phyloP scores from a whole-genome alignment of 2,329 filamentous ascomycete species.

The Alternaria triticina region DNA sequence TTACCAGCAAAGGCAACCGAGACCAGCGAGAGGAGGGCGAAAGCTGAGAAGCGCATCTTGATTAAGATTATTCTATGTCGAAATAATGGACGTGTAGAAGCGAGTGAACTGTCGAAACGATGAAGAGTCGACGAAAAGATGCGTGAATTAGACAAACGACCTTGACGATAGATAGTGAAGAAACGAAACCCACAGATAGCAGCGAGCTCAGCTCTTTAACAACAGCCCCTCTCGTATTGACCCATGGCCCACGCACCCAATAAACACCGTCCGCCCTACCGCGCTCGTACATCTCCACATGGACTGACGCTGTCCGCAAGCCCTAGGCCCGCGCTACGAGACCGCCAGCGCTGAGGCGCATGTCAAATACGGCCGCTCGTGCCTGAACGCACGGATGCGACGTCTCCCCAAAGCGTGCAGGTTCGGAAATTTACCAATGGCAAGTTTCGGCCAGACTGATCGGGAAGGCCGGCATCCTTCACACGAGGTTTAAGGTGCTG shows the following conservation, averaged over 20 bases:
- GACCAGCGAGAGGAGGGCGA: constrained; percentile 36
- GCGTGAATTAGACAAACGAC: neutral
- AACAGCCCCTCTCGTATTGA: constrained; percentile 19
- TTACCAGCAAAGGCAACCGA: constrained; percentile 38
- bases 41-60: constrained; percentile 39
- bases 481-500: neutral
- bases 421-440: constrained; percentile 4
- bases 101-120: constrained; percentile 4
- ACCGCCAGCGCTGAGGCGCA: constrained; percentile 5
- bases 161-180: neutral
- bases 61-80: constrained; percentile 15
- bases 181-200: neutral
- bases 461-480: constrained; percentile 2
- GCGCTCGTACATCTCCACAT: constrained; percentile 12
- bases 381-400: constrained; percentile 19
- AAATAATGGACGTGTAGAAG: constrained; percentile 4
- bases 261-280: constrained; percentile 6
- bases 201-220: constrained; percentile 10
- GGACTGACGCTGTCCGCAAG: constrained; percentile 13
- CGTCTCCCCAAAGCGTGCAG: neutral
- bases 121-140: neutral
- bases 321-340: constrained; percentile 22
- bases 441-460: constrained; percentile 7
- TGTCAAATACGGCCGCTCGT: constrained; percentile 13
- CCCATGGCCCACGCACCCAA: constrained; percentile 16